These are phyloP conservation scores for Marsdenia floribunda DNA, from an alignment of 257 asterid genomes.

Conservation along the genomic window DNA sequence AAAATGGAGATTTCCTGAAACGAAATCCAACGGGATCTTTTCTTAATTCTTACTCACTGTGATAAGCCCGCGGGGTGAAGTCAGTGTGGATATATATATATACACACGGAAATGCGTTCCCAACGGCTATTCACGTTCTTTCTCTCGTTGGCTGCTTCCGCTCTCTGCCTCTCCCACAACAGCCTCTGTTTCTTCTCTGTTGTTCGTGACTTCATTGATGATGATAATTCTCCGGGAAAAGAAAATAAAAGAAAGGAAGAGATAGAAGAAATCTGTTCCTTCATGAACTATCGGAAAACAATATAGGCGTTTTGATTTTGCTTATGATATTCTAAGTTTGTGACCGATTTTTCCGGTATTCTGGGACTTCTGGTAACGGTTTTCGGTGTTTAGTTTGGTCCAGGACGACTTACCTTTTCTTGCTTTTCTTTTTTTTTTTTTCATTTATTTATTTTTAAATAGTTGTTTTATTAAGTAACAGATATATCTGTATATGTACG, in stretches of 20 bases:
- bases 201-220: not conserved
- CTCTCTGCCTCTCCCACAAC: not conserved
- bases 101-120: not conserved
- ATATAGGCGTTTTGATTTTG: constrained; percentile 13
- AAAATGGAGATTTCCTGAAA: too few species aligned
- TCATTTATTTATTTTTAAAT: not conserved
- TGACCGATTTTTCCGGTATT: not conserved
- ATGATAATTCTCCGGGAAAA: not conserved
- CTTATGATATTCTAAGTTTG: not conserved
- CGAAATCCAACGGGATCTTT: not conserved
- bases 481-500: not conserved
- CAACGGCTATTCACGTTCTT: not conserved
- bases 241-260: not conserved
- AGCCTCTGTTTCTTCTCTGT: not conserved
- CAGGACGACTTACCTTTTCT: not conserved
- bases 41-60: not conserved
- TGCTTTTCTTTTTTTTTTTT: not conserved
- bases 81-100: too few species aligned
- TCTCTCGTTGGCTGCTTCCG: not conserved
- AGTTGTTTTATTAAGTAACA: not conserved
- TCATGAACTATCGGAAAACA: constrained; percentile 12
- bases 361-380: constrained; percentile 12
- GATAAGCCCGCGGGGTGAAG: not conserved
- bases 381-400: constrained; percentile 2
- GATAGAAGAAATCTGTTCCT: not conserved